phyloP scores from a whole-genome alignment of 1,139 yeast species.

The Pichia sp. region DNA sequence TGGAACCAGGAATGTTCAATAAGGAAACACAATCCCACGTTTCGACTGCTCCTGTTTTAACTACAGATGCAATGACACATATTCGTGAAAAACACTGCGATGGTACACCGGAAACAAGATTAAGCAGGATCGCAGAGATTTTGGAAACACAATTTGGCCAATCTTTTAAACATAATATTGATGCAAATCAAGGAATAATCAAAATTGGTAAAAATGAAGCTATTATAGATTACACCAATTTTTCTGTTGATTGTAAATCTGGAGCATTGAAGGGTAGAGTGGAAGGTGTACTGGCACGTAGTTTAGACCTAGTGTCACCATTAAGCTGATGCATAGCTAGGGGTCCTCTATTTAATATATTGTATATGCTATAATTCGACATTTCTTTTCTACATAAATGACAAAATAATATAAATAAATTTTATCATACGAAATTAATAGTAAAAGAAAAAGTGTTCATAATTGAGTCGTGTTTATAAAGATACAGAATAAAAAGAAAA shows the following conservation, averaged over 20 bases:
- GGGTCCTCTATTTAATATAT: not conserved
- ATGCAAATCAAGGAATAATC: constrained; percentile 40
- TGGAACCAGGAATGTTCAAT: not conserved
- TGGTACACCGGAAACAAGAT: constrained; percentile 44
- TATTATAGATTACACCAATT: constrained; percentile 52
- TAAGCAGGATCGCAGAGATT: constrained; percentile 56
- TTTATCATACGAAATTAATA: no score
- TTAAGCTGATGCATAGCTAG: constrained; percentile 29
- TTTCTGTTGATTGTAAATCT: constrained; percentile 70
- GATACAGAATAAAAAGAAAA: no score
- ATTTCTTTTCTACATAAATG: not conserved
- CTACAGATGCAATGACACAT: not conserved
- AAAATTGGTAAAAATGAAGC: constrained; percentile 73
- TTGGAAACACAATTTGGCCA: constrained; percentile 87
- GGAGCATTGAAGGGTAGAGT: constrained; percentile 76
- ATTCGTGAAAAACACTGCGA: constrained; percentile 28
- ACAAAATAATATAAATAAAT: not conserved
- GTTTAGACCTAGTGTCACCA: constrained; percentile 79
- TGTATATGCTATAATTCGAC: not conserved
- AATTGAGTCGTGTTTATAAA: no score
- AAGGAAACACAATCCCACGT: no score
- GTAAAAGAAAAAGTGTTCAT: no score
- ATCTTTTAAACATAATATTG: constrained; percentile 41
- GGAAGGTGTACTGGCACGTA: constrained; percentile 71
- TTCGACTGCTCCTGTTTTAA: no score